Conservation (phyloP, 495 filamentous ascomycete genomes). For the Neurospora sp. region DNA sequence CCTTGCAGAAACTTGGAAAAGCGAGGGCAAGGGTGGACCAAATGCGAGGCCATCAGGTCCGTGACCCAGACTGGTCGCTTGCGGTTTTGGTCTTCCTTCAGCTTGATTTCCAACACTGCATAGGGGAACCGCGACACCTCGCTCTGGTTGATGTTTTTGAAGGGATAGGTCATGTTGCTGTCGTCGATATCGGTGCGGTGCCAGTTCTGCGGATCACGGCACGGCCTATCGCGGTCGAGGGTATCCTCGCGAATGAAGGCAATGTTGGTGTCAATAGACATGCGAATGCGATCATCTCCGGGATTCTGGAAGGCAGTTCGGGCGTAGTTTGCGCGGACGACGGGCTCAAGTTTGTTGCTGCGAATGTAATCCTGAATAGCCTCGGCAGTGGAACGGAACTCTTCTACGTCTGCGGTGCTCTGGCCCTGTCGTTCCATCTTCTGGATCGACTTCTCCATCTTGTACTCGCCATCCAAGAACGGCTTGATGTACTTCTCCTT, state of each 20-base stretch:
- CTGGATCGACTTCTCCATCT: slow-evolving; percentile 79
- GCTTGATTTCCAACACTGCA: slow-evolving; percentile 85
- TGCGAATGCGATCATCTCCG: slow-evolving; percentile 78
- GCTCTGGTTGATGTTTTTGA: slow-evolving; percentile 71
- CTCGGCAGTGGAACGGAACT: slow-evolving; percentile 60
- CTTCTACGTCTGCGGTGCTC: slow-evolving; percentile 49
- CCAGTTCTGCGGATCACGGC: slow-evolving; percentile 80
- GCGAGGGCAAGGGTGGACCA: slow-evolving; percentile 76
- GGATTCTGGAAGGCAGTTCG: slow-evolving; percentile 96
- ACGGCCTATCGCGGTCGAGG: slow-evolving; percentile 72
- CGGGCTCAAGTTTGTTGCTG: slow-evolving; percentile 66
- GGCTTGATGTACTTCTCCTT: slow-evolving; percentile 91
- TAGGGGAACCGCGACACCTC: slow-evolving; percentile 90
- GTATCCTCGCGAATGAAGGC: slow-evolving; percentile 89
- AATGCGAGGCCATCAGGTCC: slow-evolving; percentile 83
- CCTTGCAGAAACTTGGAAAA: slow-evolving; percentile 98
- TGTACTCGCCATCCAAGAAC: slow-evolving; percentile 79
- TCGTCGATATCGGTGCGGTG: slow-evolving; percentile 86
- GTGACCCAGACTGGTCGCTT: slow-evolving; percentile 78
- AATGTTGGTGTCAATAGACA: slow-evolving; percentile 86
- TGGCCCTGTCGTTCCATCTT: slow-evolving; percentile 66
- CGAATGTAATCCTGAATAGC: slow-evolving; percentile 74
- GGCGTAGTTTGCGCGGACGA: slow-evolving; percentile 85
- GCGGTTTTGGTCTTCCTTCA: slow-evolving; percentile 51
- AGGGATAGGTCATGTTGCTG: slow-evolving; percentile 73